Evolutionary conservation across 129 eudicot species (phyloP).

Genomic region (carrot (Daucus carota)): DNA sequence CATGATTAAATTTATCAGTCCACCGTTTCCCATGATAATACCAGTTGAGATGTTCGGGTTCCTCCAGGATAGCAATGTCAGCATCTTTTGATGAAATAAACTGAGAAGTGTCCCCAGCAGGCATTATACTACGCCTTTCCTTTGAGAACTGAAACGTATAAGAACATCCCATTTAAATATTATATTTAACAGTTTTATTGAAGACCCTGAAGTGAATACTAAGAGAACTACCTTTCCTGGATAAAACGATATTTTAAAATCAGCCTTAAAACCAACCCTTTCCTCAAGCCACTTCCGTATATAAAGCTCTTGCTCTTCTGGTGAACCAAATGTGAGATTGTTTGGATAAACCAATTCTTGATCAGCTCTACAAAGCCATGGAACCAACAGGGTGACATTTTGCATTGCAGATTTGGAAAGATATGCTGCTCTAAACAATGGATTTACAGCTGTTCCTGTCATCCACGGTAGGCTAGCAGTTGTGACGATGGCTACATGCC

Average conservation of each 20-base stretch:
- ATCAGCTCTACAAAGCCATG: slow-evolving; percentile 92
- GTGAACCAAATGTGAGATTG: slow-evolving; percentile 69
- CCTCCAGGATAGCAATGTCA: slow-evolving; percentile 91
- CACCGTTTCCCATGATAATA: slow-evolving; percentile 95
- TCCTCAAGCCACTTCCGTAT: slow-evolving; percentile 92
- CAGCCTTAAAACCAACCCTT: slow-evolving; percentile 79
- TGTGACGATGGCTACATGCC: slow-evolving; percentile 97
- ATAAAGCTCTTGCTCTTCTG: slow-evolving; percentile 87
- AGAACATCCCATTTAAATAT: slow-evolving; percentile 2
- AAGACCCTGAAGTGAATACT: background rate
- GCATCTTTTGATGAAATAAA: slow-evolving; percentile 89
- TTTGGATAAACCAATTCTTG: slow-evolving; percentile 94
- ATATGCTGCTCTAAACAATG: slow-evolving; percentile 94
- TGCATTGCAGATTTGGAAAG: slow-evolving; percentile 74
- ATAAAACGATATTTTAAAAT: slow-evolving; percentile 88
- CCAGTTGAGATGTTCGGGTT: slow-evolving; percentile 97
- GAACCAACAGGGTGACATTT: slow-evolving; percentile 78
- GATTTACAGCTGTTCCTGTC: slow-evolving; percentile 99
- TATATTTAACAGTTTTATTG: slow-evolving; percentile 9
- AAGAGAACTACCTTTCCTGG: slow-evolving; percentile 78
- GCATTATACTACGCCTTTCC: slow-evolving; percentile 86
- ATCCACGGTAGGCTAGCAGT: slow-evolving; percentile 99
- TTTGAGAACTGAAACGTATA: slow-evolving; percentile 56
- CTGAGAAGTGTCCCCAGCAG: slow-evolving; percentile 89
- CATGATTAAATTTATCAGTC: slow-evolving; percentile 98